These are phyloP conservation scores for Chaetoceros tenuissimus DNA, from an alignment of 108 stramenopile species.

Conservation along the genomic window DNA sequence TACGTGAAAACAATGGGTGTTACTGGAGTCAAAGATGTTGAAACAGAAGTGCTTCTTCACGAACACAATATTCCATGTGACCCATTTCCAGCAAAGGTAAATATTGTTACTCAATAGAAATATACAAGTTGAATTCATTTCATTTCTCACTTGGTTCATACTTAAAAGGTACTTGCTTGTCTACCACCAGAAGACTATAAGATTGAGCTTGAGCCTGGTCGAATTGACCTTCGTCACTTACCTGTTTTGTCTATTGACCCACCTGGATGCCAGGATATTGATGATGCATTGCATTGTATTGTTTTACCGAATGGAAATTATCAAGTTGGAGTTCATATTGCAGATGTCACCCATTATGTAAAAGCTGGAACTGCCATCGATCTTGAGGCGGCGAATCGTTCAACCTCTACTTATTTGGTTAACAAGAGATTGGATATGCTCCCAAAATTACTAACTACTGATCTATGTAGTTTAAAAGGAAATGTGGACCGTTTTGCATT, in stretches of 20 bases:
- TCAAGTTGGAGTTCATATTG: conserved; percentile 97
- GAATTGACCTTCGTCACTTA: conserved; percentile 82
- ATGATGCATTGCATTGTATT: conserved; percentile 96
- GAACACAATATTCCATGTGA: conserved; percentile 95
- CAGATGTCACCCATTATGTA: conserved; percentile 98
- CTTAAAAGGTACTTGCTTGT: conserved; percentile 83
- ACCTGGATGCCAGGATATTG: conserved; percentile 99
- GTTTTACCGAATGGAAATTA: conserved; percentile 87
- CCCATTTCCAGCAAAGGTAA: conserved; percentile 81
- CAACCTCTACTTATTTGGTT: conserved; percentile 97
- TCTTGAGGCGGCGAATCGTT: conserved; percentile 90
- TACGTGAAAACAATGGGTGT: conserved; percentile 85
- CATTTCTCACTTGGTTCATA: too few species aligned
- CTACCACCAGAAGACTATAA: conserved; percentile 90
- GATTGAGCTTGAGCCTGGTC: conserved; percentile 69
- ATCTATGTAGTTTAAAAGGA: conserved; percentile 90
- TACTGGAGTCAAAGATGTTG: conserved; percentile 88
- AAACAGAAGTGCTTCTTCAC: conserved; percentile 91
- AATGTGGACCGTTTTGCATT: conserved; percentile 92
- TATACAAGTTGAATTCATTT: too few species aligned
- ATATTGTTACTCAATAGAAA: too few species aligned
- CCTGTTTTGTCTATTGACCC: conserved; percentile 97
- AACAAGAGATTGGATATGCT: conserved; percentile 98
- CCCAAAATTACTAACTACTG: conserved; percentile 88
- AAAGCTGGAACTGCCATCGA: conserved; percentile 88